Evolutionary conservation across 2,329 filamentous ascomycete species (phyloP).

Genomic region (Ustilaginoidea virens): DNA sequence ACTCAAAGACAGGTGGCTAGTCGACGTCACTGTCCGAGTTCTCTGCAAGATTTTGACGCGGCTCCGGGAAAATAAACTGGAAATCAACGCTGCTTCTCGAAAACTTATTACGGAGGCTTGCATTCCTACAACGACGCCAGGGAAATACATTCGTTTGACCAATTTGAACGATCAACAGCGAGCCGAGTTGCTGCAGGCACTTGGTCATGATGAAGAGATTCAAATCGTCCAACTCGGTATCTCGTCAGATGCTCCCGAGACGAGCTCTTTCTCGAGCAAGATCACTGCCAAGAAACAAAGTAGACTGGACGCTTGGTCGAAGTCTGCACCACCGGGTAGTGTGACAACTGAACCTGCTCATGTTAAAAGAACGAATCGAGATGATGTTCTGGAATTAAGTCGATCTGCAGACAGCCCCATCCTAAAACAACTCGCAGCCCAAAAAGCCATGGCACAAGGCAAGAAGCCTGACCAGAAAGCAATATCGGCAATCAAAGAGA

Average conservation of each 20-base stretch:
- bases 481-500: slow-evolving; percentile 44
- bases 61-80: slow-evolving; percentile 62
- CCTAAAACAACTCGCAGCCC: slow-evolving; percentile 30
- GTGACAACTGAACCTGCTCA: slow-evolving; percentile 10
- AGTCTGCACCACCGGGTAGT: slow-evolving; percentile 23
- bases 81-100: slow-evolving; percentile 45
- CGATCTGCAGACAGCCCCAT: slow-evolving; percentile 31
- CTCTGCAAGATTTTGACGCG: slow-evolving; percentile 72
- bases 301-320: slow-evolving; percentile 47
- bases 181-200: slow-evolving; percentile 57
- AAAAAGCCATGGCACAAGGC: slow-evolving; percentile 13
- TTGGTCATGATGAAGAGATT: slow-evolving; percentile 42
- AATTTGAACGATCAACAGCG: slow-evolving; percentile 73
- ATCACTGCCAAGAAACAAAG: slow-evolving; percentile 38
- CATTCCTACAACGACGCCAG: slow-evolving; percentile 35
- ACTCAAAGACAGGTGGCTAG: slow-evolving; percentile 74
- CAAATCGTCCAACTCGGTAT: slow-evolving; percentile 28
- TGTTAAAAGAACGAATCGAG: slow-evolving; percentile 23
- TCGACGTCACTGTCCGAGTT: slow-evolving; percentile 66
- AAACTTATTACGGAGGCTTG: slow-evolving; percentile 52
- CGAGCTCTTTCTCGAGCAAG: slow-evolving; percentile 10
- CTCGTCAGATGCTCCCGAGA: slow-evolving; percentile 9
- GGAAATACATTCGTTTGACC: slow-evolving; percentile 49
- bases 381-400: slow-evolving; percentile 30
- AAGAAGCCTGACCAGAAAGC: slow-evolving; percentile 20